Evolutionary conservation across 352 stramenopile genomes (phyloP).

Genomic region (Phytophthora quininea): DNA sequence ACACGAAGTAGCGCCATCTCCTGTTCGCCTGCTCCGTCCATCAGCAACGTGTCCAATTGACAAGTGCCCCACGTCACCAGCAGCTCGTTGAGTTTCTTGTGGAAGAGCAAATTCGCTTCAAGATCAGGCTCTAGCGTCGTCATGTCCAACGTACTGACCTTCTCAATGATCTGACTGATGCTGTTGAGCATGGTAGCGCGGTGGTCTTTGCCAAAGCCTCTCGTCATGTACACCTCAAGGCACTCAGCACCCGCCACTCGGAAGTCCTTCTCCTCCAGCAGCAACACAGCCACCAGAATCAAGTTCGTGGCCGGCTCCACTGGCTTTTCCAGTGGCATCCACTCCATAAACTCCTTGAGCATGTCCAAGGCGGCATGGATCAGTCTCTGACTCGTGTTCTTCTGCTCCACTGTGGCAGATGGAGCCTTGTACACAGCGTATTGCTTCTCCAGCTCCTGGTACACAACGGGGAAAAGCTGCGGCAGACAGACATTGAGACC

Average conservation of each 20-base stretch:
- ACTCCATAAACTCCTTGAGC: conserved; percentile 85
- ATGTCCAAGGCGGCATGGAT: conserved; percentile 71
- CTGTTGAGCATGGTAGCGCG: conserved; percentile 64
- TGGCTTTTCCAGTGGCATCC: conserved; percentile 74
- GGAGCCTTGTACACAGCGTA: conserved; percentile 54
- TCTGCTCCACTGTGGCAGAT: conserved; percentile 17
- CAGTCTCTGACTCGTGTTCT: conserved; percentile 51
- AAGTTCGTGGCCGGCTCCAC: conserved; percentile 63
- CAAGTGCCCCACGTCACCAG: conserved; percentile 74
- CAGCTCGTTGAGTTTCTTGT: conserved; percentile 80
- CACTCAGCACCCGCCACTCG: conserved; percentile 66
- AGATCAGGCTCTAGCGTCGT: conserved; percentile 49
- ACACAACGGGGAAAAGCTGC: conserved; percentile 71
- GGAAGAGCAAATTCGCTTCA: conserved; percentile 60
- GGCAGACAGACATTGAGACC: conserved; percentile 75
- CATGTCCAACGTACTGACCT: conserved; percentile 54
- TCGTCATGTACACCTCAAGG: conserved; percentile 72
- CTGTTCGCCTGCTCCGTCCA: conserved; percentile 41
- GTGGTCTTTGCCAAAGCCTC: conserved; percentile 76
- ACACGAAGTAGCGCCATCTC: conserved; percentile 55
- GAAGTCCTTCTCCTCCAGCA: conserved; percentile 64
- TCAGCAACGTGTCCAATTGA: conserved; percentile 65
- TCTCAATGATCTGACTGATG: conserved; percentile 64
- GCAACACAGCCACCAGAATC: conserved; percentile 61
- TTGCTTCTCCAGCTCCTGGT: conserved; percentile 77